Conservation (phyloP, 140 eudicot species). For the Oenanthe javanica region DNA sequence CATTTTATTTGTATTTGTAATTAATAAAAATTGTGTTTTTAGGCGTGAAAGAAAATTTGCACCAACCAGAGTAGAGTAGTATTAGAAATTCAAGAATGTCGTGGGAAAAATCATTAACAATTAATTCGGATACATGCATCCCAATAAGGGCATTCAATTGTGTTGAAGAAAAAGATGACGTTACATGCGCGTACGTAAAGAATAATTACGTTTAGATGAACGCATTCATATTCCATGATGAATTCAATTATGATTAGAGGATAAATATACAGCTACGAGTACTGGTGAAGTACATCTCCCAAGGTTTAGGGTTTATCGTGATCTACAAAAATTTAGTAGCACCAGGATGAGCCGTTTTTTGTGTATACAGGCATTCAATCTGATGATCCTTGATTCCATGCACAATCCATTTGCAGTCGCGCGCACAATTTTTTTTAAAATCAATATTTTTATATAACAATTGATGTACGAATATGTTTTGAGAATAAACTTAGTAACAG, state of each 20-base stretch:
- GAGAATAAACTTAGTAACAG: too few relatives aligned
- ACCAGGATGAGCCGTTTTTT: background rate
- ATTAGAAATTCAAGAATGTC: background rate
- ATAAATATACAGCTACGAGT: background rate
- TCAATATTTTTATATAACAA: too few relatives aligned
- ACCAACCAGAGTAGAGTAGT: background rate
- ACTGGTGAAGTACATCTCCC: too few relatives aligned
- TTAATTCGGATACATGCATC: background rate
- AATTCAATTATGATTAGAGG: background rate
- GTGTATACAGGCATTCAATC: background rate
- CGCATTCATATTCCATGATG: background rate
- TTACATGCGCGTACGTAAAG: background rate
- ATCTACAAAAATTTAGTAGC: background rate
- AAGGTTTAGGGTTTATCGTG: background rate
- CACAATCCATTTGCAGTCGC: background rate
- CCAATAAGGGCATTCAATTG: background rate
- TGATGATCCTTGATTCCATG: background rate
- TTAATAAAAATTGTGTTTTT: too few relatives aligned
- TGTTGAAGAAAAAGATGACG: constrained; percentile 1
- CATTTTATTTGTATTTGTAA: too few relatives aligned
- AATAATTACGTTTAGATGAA: background rate
- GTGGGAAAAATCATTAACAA: background rate
- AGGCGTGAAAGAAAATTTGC: background rate
- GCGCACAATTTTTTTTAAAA: too few relatives aligned
- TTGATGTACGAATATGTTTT: too few relatives aligned